A percentile compares a stretch with the other conserved stretches of the same genome.
These are phyloP conservation scores for Boletus tomentosulus DNA, from an alignment of 768 basidiomycete species.

Conservation along the genomic window DNA sequence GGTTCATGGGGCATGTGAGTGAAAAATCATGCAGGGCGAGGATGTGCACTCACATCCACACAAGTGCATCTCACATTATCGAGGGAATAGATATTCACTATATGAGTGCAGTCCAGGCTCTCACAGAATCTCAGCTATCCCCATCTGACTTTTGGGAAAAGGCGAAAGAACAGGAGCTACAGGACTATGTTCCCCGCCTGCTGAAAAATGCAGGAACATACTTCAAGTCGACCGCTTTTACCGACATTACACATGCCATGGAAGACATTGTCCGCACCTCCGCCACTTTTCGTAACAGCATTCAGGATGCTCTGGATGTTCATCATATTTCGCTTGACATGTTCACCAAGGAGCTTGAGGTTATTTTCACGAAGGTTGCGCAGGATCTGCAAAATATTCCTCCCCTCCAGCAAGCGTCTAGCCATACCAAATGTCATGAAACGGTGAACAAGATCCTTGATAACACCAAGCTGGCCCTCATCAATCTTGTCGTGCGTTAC, in stretches of 20 bases:
- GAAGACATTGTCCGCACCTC: conserved; percentile 11
- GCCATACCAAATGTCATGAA: conserved; percentile 1
- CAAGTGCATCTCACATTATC: not conserved
- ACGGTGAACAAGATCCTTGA: conserved; percentile 9
- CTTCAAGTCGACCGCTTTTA: conserved; percentile 7
- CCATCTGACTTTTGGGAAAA: not conserved
- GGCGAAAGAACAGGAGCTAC: conserved; percentile 1
- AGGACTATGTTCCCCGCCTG: conserved; percentile 3
- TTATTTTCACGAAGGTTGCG: not conserved
- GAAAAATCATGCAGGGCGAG: not conserved
- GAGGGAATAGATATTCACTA: conserved; percentile 2
- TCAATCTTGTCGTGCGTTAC: not conserved
- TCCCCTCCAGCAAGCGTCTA: not conserved
- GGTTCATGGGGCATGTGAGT: not conserved
- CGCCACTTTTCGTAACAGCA: conserved; percentile 8
- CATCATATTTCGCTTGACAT: conserved; percentile 5
- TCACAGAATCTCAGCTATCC: not conserved
- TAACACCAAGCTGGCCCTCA: not conserved
- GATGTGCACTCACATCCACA: not conserved
- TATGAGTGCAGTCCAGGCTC: too few species aligned
- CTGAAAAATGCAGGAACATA: not conserved
- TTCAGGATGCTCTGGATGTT: conserved; percentile 7
- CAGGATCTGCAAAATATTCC: not conserved
- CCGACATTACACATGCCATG: not conserved
- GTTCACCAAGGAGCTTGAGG: conserved; percentile 11